phyloP scores from a whole-genome alignment of 2,329 filamentous ascomycete species.

The Neofusicoccum laricinum region DNA sequence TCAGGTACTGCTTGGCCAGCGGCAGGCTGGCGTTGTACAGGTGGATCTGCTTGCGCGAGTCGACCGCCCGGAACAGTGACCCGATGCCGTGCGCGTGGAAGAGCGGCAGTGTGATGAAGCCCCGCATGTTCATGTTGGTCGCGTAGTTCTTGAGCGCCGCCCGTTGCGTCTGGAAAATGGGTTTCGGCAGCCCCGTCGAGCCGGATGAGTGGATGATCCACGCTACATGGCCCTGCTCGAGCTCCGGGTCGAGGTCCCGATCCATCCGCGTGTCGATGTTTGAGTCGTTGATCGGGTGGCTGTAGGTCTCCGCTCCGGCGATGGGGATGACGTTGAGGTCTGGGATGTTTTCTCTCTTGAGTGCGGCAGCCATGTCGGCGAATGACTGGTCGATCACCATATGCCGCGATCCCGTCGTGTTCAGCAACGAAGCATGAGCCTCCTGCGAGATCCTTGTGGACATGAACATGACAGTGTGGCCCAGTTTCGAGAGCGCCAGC shows the following conservation, averaged over 20 bases:
- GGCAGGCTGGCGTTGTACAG: conserved; percentile 12
- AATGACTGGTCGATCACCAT: conserved; percentile 25
- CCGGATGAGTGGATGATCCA: conserved; percentile 53
- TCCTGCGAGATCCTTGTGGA: conserved; percentile 53
- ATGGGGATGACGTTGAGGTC: conserved; percentile 29
- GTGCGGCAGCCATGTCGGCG: conserved; percentile 28
- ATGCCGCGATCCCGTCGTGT: conserved; percentile 23
- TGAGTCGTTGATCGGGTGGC: conserved; percentile 17
- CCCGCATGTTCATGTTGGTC: conserved; percentile 4
- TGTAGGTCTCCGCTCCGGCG: conserved; percentile 10
- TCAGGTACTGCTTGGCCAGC: conserved; percentile 25
- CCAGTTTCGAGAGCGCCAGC: conserved; percentile 54
- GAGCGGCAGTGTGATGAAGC: conserved; percentile 13
- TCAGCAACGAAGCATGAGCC: conserved; percentile 47
- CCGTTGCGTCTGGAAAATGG: conserved; percentile 57
- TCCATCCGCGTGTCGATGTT: conserved; percentile 25
- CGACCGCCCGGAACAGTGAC: conserved; percentile 9
- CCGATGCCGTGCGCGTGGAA: conserved; percentile 14
- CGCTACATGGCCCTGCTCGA: conserved; percentile 27
- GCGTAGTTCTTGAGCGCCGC: conserved; percentile 16
- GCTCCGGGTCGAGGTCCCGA: conserved; percentile 26
- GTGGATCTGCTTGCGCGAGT: conserved; percentile 5
- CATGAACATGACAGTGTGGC: conserved; percentile 54
- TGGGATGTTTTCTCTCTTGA: conserved; percentile 24
- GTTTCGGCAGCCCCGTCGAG: conserved; percentile 62